A percentile compares a stretch with the other conserved stretches of the same genome.
phyloP scores from a whole-genome alignment of 148 eudicot genomes.

The Rheum nobile region DNA sequence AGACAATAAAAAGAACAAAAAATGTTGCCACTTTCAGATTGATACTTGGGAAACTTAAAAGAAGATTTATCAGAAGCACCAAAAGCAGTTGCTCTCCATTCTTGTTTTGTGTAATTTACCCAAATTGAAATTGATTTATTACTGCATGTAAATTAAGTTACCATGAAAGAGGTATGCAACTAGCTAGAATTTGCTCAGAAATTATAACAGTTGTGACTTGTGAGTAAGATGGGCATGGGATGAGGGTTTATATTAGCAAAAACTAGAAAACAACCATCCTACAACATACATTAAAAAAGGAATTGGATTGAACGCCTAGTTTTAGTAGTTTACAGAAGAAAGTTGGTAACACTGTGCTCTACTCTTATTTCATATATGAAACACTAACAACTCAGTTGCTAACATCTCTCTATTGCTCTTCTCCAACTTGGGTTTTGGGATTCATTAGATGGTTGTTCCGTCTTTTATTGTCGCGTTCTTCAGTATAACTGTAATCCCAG shows the following conservation, averaged over 20 bases:
- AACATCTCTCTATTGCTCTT: not conserved
- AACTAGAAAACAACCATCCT: not conserved
- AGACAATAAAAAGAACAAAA: no score
- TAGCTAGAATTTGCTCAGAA: not conserved
- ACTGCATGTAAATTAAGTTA: no score
- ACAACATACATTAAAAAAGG: not conserved
- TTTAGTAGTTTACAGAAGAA: not conserved
- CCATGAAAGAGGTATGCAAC: no score
- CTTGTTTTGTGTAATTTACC: no score
- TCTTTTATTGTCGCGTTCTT: conserved; percentile 83
- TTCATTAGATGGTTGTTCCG: conserved; percentile 41
- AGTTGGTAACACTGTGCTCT: not conserved
- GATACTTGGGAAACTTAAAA: no score
- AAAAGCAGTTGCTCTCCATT: no score
- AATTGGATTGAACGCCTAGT: not conserved
- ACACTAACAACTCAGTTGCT: not conserved
- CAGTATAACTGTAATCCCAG: conserved; percentile 64
- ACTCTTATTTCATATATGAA: not conserved
- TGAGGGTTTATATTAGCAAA: not conserved
- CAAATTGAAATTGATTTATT: not conserved
- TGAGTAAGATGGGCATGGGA: not conserved
- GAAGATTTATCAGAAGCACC: no score
- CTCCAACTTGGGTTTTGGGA: not conserved
- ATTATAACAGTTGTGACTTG: not conserved
- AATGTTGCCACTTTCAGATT: no score